A percentile compares a stretch with the other conserved stretches of the same genome.
phyloP scores from a whole-genome alignment of 495 filamentous ascomycete genomes.

The Sabuloglossum arenarium region DNA sequence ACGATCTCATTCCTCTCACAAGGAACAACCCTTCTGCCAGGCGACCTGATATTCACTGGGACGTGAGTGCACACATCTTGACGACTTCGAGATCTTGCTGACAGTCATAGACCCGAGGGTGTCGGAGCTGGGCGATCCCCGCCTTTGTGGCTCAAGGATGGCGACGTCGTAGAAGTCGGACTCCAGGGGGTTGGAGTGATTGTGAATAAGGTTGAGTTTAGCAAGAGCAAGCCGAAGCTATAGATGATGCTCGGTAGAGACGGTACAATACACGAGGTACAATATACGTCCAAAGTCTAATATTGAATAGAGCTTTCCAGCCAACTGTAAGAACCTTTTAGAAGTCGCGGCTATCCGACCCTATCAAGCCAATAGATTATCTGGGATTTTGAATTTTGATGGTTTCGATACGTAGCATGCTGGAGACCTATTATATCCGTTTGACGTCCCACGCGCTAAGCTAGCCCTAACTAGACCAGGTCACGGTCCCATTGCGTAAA shows the following conservation, averaged over 20 bases:
- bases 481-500: too few species aligned
- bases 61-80: conserved; percentile 32
- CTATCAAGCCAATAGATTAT: too few species aligned
- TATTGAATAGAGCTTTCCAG: too few species aligned
- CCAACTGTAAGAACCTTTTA: too few species aligned
- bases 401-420: too few species aligned
- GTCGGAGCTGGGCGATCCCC: conserved; percentile 62
- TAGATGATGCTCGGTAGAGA: neutral
- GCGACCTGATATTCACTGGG: conserved; percentile 71
- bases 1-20: conserved; percentile 56
- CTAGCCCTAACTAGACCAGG: too few species aligned
- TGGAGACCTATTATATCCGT: too few species aligned
- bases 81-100: neutral
- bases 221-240: conserved; percentile 33
- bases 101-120: conserved; percentile 36
- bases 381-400: too few species aligned
- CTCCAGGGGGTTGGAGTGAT: conserved; percentile 53
- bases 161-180: conserved; percentile 56
- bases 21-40: conserved; percentile 57
- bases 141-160: conserved; percentile 56
- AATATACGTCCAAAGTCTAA: too few species aligned
- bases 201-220: conserved; percentile 50
- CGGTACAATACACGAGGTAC: too few species aligned
- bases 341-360: too few species aligned
- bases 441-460: too few species aligned